These are phyloP conservation scores for Toxicodendron radicans DNA, from an alignment of 345 rosid genomes.

Conservation along the genomic window DNA sequence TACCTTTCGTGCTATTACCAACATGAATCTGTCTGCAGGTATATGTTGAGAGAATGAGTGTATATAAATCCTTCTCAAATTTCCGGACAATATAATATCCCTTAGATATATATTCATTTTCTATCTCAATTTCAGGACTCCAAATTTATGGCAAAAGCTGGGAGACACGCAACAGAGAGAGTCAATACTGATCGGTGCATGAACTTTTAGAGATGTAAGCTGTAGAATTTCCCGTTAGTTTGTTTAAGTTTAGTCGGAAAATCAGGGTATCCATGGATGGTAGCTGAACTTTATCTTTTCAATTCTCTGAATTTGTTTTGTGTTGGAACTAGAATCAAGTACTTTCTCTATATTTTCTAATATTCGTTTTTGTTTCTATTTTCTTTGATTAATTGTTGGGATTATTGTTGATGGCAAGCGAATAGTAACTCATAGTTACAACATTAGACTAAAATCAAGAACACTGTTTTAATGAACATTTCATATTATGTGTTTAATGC, in stretches of 20 bases:
- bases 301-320: neutral
- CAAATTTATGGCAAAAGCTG: conserved; percentile 36
- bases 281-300: conserved; percentile 8
- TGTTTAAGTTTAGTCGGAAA: neutral
- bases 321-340: neutral
- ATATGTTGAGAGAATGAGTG: neutral
- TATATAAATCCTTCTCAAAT: neutral
- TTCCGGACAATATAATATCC: neutral
- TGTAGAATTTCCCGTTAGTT: conserved; percentile 6
- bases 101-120: conserved; percentile 7
- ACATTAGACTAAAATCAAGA: neutral
- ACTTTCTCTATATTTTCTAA: neutral
- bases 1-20: conserved; percentile 35
- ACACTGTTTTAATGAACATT: neutral
- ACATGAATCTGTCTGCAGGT: conserved; percentile 41
- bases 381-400: neutral
- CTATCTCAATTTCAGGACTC: conserved; percentile 39
- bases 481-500: neutral
- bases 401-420: neutral
- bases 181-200: conserved; percentile 9
- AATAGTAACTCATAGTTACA: neutral
- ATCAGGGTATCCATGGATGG: conserved; percentile 7
- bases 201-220: conserved; percentile 19
- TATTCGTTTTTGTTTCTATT: neutral
- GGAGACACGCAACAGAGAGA: conserved; percentile 19